Evolutionary conservation across 345 rosid species (phyloP), one percentile per base, ranked within the genome.

Genomic region (Brassica incana): DNA sequence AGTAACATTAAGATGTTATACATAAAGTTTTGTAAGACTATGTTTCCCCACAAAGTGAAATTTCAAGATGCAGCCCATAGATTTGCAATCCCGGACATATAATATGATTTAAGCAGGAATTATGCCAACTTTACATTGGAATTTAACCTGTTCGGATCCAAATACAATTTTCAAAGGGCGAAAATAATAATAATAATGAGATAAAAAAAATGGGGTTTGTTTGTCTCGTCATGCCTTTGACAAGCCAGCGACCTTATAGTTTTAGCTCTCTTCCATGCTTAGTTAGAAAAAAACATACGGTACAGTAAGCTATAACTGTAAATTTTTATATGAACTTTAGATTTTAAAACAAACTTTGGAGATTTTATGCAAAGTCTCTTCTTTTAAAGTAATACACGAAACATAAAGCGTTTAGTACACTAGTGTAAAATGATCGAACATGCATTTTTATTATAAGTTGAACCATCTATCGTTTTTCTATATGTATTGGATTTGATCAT

Each of bases 21-120:
- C 64, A 2, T 29, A 63, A 11, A 30, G 45, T 48, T 63, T 45
- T 73, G 30, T 40, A 43, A 16, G 45, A 38, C 12, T 8, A 14
- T 16, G 29, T 25, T 23, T 10, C 4, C 33, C 63, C 77, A 18
- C 23, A 30, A 48, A 32, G 30, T 16, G 65, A 65, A 66, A 69
- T 60, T 45, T 32, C 33, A 59, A 45, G 27, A 61, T 77, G 69
- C 69, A 77, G n/a, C n/a, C 80, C 74, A 45, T 23, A 40, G 14
- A 32, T 40, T 69, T 77, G 68, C 52, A 71, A 71, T 71, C 67
- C 81, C 72, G 72, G 72, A 76, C 77, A 27, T 27, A 65, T 38
- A 23, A 54, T 65, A 27, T 65, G 77, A 54, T 52, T 38, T 65
- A 54, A 11, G 71, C 52, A 71, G n/a, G 38, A 33, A 33, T 33